Evolutionary conservation across 1,284 basidiomycete species (phyloP), one percentile per base, ranked within the genome.

Genomic region (Puccinia triticina): DNA sequence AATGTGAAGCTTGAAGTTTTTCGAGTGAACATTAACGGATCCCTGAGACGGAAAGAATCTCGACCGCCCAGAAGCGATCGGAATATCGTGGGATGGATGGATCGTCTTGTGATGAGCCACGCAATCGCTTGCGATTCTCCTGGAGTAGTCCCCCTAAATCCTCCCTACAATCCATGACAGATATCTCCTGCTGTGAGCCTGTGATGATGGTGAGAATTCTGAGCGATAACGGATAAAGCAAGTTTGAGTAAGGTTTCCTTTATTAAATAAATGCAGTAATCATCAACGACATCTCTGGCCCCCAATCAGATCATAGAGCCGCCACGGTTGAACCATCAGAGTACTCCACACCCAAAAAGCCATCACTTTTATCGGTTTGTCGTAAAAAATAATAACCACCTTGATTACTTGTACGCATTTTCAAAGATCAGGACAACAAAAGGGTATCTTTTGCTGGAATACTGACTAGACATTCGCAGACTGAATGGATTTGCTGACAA

Each of bases 171-270:
- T 29, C 10, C 55, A 26, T 57, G 55, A 26, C 55, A 57, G 55
- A 57, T 57, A 57, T 57, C 55, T 57, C 55, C 55, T 57, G 55
- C 55, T 29, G 55, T 57, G 55, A 57, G n/a, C n/a, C 55, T 29
- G 55, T 57, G 55, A 57, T 57, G 23, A 29, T 26, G 26, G n/a
- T 57, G 55, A 57, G 3, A 16, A 53, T 53, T 16, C 50, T 57
- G 55, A 57, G 55, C 26, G n/a, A 57, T 21, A 57, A 18, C 55
- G 21, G 26, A 10, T 29, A 57, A 26, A 57, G 26, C 7, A 57
- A 57, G 12, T n/a, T 57, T 1, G 55, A 57, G 55, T 14, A 26
- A n/a, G 55, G 7, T 14, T n/a, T 57, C 21, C 48, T n/a, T n/a
- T n/a, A n/a, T n/a, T 57, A 18, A 11, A 11, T 57, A n/a, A 57